Evolutionary conservation across 805 yeast species (phyloP), one percentile per base, ranked within the genome.

Genomic region (Komagataella pastoris): DNA sequence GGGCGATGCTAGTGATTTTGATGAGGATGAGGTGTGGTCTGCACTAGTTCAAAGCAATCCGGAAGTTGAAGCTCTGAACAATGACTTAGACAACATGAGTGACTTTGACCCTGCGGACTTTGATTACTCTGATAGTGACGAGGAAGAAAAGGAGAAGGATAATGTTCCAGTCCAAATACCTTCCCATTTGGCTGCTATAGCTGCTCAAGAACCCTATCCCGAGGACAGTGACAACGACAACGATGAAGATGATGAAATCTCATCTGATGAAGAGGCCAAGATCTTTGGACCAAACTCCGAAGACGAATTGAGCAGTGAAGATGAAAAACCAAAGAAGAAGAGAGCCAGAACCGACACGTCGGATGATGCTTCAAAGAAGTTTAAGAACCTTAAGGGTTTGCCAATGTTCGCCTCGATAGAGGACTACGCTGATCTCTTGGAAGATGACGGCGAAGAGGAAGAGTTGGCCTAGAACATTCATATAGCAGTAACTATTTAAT

Each of bases 381-480:
- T 72, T 48, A 81, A 77, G 64, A 30, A n/a, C n/a, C 69, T 85
- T 60, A 81, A 77, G 61, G 79, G 75, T 48, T 70, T 90, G 54
- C 97, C 97, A 19, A 73, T 81, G 18, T 90, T 88, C 70, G 97
- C 96, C 1, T 82, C 89, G 48, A 95, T 82, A 7, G 96, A 86
- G 46, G 96, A 86, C 55, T 89, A 88, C 63, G 83, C 91, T 24
- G 73, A 86, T 61, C 83, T 81, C 58, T 68, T 86, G 64, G 74
- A 74, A 24, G 81, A 85, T 14, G 86, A 83, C 24, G 85, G 79
- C 50, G 86, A 81, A n/a, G 40, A 8, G 3, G 40, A 30, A 30
- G 40, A 30, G 14, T 30, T 30, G 23, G 23, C 23, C 23, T 21
- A 21, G 23, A 21, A 21, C 23, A 21, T 21, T 21, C 6, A 5